These are phyloP conservation scores for Arachis monticola DNA, from an alignment of 331 rosid species.

Conservation along the genomic window DNA sequence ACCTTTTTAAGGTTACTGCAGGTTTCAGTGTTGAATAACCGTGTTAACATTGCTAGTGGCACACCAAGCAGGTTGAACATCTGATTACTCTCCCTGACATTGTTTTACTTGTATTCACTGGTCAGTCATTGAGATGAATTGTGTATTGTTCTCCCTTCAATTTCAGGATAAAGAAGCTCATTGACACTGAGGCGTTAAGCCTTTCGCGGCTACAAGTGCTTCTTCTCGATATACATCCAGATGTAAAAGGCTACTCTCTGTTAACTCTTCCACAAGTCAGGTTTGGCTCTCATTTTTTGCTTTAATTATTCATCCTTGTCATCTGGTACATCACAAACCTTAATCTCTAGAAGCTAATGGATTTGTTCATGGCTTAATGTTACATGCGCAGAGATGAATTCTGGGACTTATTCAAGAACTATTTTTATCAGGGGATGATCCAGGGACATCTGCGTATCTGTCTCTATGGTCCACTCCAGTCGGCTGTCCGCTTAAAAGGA, in stretches of 20 bases:
- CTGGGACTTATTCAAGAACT: slow-evolving; percentile 82
- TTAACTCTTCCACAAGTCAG: slow-evolving; percentile 96
- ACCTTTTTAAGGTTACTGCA: slow-evolving; percentile 38
- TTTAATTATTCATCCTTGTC: background rate
- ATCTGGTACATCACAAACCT: background rate
- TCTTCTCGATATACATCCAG: slow-evolving; percentile 73
- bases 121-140: background rate
- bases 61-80: slow-evolving; percentile 87
- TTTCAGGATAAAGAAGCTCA: slow-evolving; percentile 84
- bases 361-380: background rate
- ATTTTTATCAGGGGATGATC: slow-evolving; percentile 64
- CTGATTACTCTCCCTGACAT: background rate
- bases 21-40: slow-evolving; percentile 74
- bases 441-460: slow-evolving; percentile 63
- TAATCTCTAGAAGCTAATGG: too few relatives aligned
- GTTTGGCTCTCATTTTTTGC: slow-evolving; percentile 42
- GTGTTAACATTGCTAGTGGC: slow-evolving; percentile 89
- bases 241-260: slow-evolving; percentile 89
- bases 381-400: slow-evolving; percentile 75
- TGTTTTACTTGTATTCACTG: slow-evolving; percentile 13
- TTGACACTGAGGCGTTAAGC: slow-evolving; percentile 80
- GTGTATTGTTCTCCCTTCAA: background rate
- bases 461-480: slow-evolving; percentile 62
- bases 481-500: slow-evolving; percentile 44
- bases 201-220: slow-evolving; percentile 76